A percentile compares a stretch with the other conserved stretches of the same genome.
phyloP scores from a whole-genome alignment of 768 basidiomycete genomes.

The Boletellus sp. region DNA sequence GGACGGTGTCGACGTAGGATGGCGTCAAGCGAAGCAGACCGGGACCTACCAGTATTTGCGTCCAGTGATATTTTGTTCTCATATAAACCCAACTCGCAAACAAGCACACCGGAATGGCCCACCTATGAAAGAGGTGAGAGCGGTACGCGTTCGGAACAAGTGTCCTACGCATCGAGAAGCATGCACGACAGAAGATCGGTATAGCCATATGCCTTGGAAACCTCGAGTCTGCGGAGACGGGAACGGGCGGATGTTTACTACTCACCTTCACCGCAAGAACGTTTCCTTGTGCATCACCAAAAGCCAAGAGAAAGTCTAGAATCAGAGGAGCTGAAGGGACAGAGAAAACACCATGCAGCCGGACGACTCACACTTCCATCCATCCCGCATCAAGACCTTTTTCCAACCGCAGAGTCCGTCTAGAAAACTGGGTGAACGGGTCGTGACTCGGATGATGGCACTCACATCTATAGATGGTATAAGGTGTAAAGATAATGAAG shows the following conservation, averaged over 20 bases:
- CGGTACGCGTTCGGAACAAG: background rate
- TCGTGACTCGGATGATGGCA: background rate
- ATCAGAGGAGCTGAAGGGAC: background rate
- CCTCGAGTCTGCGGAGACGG: background rate
- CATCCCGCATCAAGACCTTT: conserved; percentile 67
- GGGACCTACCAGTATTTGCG: conserved; percentile 62
- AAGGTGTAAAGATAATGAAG: conserved; percentile 76
- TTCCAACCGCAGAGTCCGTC: conserved; percentile 81
- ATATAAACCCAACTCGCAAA: conserved; percentile 79
- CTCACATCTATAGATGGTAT: conserved; percentile 84
- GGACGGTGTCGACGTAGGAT: background rate
- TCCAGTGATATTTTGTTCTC: conserved; percentile 76
- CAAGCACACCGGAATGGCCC: conserved; percentile 86
- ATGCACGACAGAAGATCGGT: conserved; percentile 86
- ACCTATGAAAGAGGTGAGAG: conserved; percentile 39
- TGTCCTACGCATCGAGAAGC: conserved; percentile 77
- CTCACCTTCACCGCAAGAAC: conserved; percentile 75
- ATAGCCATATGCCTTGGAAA: conserved; percentile 66
- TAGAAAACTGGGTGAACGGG: conserved; percentile 27
- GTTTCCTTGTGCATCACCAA: conserved; percentile 81
- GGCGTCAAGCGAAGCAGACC: background rate
- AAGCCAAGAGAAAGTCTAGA: conserved; percentile 73
- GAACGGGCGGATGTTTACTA: background rate
- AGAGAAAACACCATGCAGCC: background rate
- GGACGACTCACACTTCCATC: conserved; percentile 74